These are phyloP conservation scores for Theobroma cacao DNA, from an alignment of 345 rosid genomes.

Conservation along the genomic window DNA sequence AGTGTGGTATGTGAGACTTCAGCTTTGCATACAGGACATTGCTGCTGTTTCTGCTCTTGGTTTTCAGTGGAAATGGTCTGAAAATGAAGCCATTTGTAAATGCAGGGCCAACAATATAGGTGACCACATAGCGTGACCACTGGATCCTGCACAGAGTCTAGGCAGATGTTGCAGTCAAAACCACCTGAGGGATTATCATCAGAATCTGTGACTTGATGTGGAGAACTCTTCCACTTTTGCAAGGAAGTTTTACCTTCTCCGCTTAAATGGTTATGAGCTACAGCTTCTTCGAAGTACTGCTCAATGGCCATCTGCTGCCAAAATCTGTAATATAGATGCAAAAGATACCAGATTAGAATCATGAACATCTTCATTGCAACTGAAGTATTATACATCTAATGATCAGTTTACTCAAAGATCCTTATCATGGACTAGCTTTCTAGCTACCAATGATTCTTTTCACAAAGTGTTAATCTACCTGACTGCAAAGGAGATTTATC, in stretches of 20 bases:
- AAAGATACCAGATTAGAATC: constrained; percentile 1
- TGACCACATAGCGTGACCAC: constrained; percentile 94
- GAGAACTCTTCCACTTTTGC: constrained; percentile 24
- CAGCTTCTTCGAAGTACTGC: constrained; percentile 32
- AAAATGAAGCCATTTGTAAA: constrained; percentile 81
- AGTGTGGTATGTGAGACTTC: constrained; percentile 61
- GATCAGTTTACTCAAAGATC: background rate
- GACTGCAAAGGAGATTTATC: background rate
- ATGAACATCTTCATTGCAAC: background rate
- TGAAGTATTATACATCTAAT: background rate
- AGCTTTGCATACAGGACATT: constrained; percentile 95
- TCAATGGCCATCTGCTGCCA: constrained; percentile 27
- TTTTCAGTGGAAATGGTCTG: constrained; percentile 29
- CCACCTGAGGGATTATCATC: constrained; percentile 31
- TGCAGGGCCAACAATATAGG: constrained; percentile 95
- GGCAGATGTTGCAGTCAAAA: constrained; percentile 82
- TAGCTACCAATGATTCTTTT: background rate
- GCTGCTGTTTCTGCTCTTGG: constrained; percentile 38
- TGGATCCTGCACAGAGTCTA: constrained; percentile 76
- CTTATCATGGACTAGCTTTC: background rate
- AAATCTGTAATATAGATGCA: constrained; percentile 17
- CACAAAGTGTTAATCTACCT: background rate
- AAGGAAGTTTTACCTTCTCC: constrained; percentile 32
- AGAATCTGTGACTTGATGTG: constrained; percentile 14
- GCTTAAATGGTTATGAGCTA: constrained; percentile 25